Evolutionary conservation across 2,329 filamentous ascomycete genomes (phyloP).

Genomic region (Cryphonectria naterciae): DNA sequence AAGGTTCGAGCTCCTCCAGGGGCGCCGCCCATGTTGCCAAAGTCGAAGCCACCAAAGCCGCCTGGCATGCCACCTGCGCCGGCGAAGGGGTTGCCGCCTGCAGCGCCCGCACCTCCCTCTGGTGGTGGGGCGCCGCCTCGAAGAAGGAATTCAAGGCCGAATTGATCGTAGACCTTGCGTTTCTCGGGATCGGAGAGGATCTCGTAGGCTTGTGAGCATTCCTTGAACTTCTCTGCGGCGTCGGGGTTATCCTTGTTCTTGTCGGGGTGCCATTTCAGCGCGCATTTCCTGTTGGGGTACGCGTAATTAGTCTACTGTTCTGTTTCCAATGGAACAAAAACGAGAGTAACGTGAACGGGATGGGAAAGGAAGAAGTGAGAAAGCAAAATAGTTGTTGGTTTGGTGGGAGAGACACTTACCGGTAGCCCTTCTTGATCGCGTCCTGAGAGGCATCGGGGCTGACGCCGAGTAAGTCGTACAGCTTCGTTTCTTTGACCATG

Average conservation of each 20-base stretch:
- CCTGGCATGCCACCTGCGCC: conserved; percentile 60
- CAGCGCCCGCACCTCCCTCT: conserved; percentile 54
- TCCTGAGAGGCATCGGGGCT: conserved; percentile 83
- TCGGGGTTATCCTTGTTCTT: conserved; percentile 93
- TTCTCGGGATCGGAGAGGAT: conserved; percentile 97
- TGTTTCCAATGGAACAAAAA: not conserved
- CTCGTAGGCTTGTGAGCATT: conserved; percentile 96
- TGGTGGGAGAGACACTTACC: conserved; percentile 54
- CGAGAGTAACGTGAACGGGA: not conserved
- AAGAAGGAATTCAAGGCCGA: conserved; percentile 89
- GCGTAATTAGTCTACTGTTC: conserved; percentile 41
- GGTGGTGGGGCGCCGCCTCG: conserved; percentile 75
- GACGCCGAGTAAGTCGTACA: conserved; percentile 85
- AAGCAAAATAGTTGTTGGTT: not conserved
- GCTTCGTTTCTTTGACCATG: conserved; percentile 95
- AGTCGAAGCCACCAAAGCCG: conserved; percentile 59
- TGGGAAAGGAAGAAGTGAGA: not conserved
- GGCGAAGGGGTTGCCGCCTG: conserved; percentile 64
- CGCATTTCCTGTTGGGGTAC: conserved; percentile 67
- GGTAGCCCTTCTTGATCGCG: conserved; percentile 96
- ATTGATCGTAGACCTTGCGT: conserved; percentile 92
- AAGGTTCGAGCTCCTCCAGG: conserved; percentile 60
- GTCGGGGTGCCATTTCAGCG: conserved; percentile 92
- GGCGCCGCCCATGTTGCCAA: conserved; percentile 47
- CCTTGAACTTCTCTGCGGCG: conserved; percentile 94